phyloP scores from a whole-genome alignment of 2,329 filamentous ascomycete genomes.

The Sphaerulina musiva region DNA sequence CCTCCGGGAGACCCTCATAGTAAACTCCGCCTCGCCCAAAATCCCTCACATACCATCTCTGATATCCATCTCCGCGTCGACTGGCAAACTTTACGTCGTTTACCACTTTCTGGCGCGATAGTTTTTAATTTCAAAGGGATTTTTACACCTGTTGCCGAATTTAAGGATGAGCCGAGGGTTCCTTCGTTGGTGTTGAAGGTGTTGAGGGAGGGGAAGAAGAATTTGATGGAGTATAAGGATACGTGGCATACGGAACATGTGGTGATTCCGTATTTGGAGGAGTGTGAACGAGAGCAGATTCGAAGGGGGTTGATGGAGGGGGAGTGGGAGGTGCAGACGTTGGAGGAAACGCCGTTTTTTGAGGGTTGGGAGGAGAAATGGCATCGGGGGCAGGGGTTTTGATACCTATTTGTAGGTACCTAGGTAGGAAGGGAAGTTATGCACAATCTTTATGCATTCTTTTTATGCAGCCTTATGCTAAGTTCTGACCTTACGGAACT shows the following conservation, averaged over 20 bases:
- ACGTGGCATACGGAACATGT: conserved; percentile 74
- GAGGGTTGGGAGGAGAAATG: conserved; percentile 71
- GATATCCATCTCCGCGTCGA: conserved; percentile 69
- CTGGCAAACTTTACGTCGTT: conserved; percentile 76
- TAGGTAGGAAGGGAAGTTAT: too few species aligned
- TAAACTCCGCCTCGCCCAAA: conserved; percentile 52
- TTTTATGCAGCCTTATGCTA: neutral
- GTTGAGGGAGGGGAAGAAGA: conserved; percentile 63
- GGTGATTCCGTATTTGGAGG: conserved; percentile 56
- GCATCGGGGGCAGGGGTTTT: conserved; percentile 57
- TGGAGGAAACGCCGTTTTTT: conserved; percentile 71
- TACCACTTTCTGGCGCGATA: conserved; percentile 68
- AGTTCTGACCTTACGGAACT: neutral
- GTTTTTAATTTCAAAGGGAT: conserved; percentile 86
- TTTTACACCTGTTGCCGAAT: conserved; percentile 66
- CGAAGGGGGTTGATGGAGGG: conserved; percentile 53
- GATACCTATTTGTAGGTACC: neutral
- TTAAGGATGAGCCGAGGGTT: conserved; percentile 65
- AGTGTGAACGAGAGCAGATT: conserved; percentile 61
- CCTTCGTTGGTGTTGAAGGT: conserved; percentile 63
- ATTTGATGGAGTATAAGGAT: conserved; percentile 71
- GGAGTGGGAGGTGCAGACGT: conserved; percentile 61
- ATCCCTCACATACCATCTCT: conserved; percentile 49
- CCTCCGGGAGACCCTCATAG: conserved; percentile 62
- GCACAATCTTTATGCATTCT: too few species aligned